Evolutionary conservation across 2,329 filamentous ascomycete genomes (phyloP).

Genomic region (Ramularia endophylla): DNA sequence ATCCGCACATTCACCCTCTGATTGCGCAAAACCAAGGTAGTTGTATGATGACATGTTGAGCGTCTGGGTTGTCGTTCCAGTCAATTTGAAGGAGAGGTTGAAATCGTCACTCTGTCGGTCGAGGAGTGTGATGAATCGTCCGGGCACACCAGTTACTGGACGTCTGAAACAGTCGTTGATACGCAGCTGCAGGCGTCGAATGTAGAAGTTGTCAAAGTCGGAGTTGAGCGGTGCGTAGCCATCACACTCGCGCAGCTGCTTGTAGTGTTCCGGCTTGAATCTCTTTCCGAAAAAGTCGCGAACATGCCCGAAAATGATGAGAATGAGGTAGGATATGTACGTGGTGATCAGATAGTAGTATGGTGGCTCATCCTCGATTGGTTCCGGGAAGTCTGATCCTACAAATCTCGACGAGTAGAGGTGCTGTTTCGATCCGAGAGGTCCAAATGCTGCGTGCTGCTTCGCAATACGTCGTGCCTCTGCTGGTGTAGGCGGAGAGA

Average conservation of each 20-base stretch:
- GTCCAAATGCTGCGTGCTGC: slow-evolving; percentile 86
- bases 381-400: slow-evolving; percentile 71
- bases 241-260: slow-evolving; percentile 72
- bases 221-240: slow-evolving; percentile 95
- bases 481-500: slow-evolving; percentile 79
- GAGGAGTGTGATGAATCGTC: slow-evolving; percentile 85
- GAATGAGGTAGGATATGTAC: slow-evolving; percentile 94
- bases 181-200: slow-evolving; percentile 82
- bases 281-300: slow-evolving; percentile 97
- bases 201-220: slow-evolving; percentile 99
- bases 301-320: slow-evolving; percentile 92
- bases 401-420: slow-evolving; percentile 84
- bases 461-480: slow-evolving; percentile 70
- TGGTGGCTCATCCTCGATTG: slow-evolving; percentile 88
- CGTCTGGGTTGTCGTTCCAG: slow-evolving; percentile 86
- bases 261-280: slow-evolving; percentile 83
- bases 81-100: slow-evolving; percentile 84
- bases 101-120: slow-evolving; percentile 88
- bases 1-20: slow-evolving; percentile 92
- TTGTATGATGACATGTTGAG: slow-evolving; percentile 99
- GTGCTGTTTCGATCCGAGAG: slow-evolving; percentile 72
- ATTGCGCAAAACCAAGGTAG: slow-evolving; percentile 97
- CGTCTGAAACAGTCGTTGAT: slow-evolving; percentile 97
- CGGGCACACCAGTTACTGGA: slow-evolving; percentile 87
- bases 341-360: slow-evolving; percentile 97